Evolutionary conservation across 352 stramenopile species (phyloP).

Genomic region (Pythium utonaiense): DNA sequence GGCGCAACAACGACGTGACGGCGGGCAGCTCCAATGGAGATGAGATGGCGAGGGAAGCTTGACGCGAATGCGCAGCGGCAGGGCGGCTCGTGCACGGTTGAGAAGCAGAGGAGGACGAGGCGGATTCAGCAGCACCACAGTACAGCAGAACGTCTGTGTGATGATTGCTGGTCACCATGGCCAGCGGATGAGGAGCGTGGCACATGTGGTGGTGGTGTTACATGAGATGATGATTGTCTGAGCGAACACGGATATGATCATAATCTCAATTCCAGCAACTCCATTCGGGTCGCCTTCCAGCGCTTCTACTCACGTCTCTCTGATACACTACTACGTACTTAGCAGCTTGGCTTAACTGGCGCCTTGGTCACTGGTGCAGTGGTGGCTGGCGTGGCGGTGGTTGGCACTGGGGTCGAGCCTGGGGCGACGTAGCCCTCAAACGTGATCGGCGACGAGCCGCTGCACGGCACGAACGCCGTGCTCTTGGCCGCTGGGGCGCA

Average conservation of each 20-base stretch:
- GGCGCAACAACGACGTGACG: background rate
- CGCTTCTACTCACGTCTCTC: background rate
- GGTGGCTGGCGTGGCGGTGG: background rate
- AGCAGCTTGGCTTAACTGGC: constrained; percentile 1
- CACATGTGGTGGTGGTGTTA: background rate
- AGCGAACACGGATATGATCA: background rate
- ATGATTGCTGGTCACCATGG: background rate
- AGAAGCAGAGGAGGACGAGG: too few species aligned
- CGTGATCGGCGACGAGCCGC: constrained; percentile 36
- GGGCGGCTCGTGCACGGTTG: background rate
- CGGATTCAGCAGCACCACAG: too few species aligned
- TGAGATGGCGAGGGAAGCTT: background rate
- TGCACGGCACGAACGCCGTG: constrained; percentile 51
- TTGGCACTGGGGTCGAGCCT: constrained; percentile 14
- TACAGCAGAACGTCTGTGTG: background rate
- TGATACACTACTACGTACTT: background rate
- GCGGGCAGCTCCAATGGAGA: background rate
- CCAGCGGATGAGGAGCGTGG: background rate
- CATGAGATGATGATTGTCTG: background rate
- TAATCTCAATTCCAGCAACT: constrained; percentile 1
- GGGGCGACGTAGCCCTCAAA: constrained; percentile 42
- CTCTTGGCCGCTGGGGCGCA: constrained; percentile 38
- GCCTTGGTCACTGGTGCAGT: background rate
- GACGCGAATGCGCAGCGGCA: background rate
- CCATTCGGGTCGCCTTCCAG: background rate